Evolutionary conservation across 306 rosid genomes (phyloP), one percentile per base, ranked within the genome.

Genomic region (Fragaria iinumae): DNA sequence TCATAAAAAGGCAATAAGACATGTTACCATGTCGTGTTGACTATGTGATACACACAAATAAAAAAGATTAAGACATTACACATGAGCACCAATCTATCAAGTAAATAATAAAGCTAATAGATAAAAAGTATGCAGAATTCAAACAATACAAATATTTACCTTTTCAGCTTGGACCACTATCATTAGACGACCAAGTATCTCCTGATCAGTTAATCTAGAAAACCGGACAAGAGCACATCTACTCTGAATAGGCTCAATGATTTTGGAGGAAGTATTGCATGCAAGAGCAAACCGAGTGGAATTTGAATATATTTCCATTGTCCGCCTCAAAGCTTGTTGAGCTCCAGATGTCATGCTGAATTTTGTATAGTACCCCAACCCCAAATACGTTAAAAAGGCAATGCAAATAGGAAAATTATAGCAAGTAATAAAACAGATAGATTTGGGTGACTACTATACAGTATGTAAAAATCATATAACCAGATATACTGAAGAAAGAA

Each of bases 191-290:
- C 91, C 88, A 48, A 92, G 92, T 81, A 95, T 92, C 88, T 95
- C 96, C 86, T 88, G 90, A 83, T 95, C 98, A 49, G 97, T 85
- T 73, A 95, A 83, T 65, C 97, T 85, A 25, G 91, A 90, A 81
- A 89, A 95, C 60, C 98, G 84, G 73, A 95, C 98, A 80, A 95
- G 86, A 43, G 97, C 98, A 83, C 98, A 95, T 84, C 98, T 88
- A 86, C 97, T 95, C 87, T 95, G 98, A 80, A 94, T 94, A 6
- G 98, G 98, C 84, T 94, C 98, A 79, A 94, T 94, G 66, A 94
- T 87, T 86, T 94, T 94, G 17, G 96, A 80, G 4, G 98, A 95
- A 2, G 92, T 89, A 79, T 95, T 95, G 89, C 98, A 95, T 8
- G 98, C 98, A 79, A 95, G 92, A 50, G 97, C 97, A 13, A 95